Conservation (phyloP, 352 stramenopile species). For the Proteromonas lacertae region DNA sequence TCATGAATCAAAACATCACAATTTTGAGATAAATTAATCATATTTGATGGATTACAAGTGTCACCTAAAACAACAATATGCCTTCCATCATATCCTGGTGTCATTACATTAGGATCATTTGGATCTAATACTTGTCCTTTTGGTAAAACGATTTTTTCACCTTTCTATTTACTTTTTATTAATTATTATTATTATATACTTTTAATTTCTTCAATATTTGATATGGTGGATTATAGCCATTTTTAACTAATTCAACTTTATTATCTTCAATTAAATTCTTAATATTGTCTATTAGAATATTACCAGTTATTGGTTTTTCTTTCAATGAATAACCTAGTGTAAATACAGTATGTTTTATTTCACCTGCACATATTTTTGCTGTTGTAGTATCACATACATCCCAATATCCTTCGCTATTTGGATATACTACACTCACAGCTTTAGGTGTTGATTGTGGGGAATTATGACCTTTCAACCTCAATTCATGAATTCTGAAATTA, state of each 20-base stretch:
- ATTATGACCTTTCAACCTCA: too few relatives aligned
- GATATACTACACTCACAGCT: too few relatives aligned
- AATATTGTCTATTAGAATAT: slow-evolving; percentile 13
- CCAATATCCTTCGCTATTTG: too few relatives aligned
- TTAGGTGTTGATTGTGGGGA: too few relatives aligned
- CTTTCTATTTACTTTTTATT: too few relatives aligned
- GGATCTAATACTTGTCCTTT: too few relatives aligned
- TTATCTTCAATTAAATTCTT: slow-evolving; percentile 20
- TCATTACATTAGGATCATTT: too few relatives aligned
- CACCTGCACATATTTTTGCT: slow-evolving; percentile 20
- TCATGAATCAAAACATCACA: slow-evolving; percentile 48
- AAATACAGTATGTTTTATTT: slow-evolving; percentile 32
- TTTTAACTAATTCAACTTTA: slow-evolving; percentile 12
- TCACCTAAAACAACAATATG: slow-evolving; percentile 42
- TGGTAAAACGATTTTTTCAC: too few relatives aligned
- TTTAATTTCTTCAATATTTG: too few relatives aligned
- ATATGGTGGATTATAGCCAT: too few relatives aligned
- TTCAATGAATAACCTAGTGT: slow-evolving; percentile 37
- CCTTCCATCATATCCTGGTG: slow-evolving; percentile 15
- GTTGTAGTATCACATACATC: slow-evolving; percentile 13
- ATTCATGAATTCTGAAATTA: slow-evolving; percentile 1
- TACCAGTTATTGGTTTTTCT: slow-evolving; percentile 19
- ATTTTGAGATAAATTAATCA: slow-evolving; percentile 18
- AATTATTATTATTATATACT: too few relatives aligned
- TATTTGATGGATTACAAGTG: slow-evolving; percentile 20